Evolutionary conservation across 495 filamentous ascomycete genomes (phyloP).

Genomic region (Penicillium steckii): DNA sequence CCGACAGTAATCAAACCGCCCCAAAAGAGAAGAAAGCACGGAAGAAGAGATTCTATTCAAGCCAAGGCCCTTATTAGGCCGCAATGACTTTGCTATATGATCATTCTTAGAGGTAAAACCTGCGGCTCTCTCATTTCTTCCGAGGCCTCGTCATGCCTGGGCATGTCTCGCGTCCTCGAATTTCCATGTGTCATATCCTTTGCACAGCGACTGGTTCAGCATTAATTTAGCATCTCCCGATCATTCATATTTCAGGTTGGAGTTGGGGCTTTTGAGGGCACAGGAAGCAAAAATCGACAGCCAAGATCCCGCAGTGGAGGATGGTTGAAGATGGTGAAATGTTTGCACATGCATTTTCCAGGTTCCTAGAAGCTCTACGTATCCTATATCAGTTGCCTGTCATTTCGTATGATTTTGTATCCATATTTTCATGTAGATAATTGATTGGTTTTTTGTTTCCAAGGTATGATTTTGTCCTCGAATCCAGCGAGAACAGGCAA

Average conservation of each 20-base stretch:
- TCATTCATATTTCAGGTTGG: background rate
- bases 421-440: background rate
- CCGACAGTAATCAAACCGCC: background rate
- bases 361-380: constrained; percentile 10
- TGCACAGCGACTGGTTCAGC: background rate
- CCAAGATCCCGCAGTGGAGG: background rate
- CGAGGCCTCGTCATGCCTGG: background rate
- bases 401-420: background rate
- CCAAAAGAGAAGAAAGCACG: background rate
- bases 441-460: background rate
- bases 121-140: background rate
- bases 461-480: background rate
- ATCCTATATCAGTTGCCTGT: background rate
- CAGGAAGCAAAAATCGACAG: background rate
- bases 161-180: background rate
- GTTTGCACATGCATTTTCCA: background rate
- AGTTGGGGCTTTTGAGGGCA: background rate
- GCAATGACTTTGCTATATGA: background rate
- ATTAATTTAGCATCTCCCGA: background rate
- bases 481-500: constrained; percentile 10
- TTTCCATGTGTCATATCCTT: background rate
- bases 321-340: constrained; percentile 9
- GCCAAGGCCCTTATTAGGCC: background rate
- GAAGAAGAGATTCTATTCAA: background rate
- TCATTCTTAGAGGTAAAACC: background rate